Evolutionary conservation across 352 stramenopile species (phyloP), one percentile per base, ranked within the genome.

Genomic region (Globisporangium carolinianum): DNA sequence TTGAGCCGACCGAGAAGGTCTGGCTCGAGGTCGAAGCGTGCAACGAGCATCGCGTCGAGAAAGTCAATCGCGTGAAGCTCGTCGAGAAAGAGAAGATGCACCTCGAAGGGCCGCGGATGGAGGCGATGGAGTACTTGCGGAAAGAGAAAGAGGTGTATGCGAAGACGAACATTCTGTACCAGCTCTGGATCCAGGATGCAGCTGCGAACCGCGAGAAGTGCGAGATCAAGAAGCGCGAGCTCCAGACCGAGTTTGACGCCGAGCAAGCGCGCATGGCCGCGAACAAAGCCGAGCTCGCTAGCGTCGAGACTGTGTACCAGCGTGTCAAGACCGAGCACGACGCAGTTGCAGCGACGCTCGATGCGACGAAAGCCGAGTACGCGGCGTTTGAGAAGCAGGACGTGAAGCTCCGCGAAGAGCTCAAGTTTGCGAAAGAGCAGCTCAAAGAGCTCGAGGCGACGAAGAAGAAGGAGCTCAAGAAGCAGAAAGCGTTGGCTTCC

Each of bases 31-130:
- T 99, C 0, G 97, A 99, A 56, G 75, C 83, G 37, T 85, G 98
- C 51, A 97, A 84, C 47, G 94, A 98, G 64, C 55, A 79, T 12
- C 79, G 96, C 32, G 83, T 73, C 9, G 94, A 98, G 55, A 98
- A 98, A 61, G 80, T 99, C 5, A 98, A 99, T 67, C 95, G 97
- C 17, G 95, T 99, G 38, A 99, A 99, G 76, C 91, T 98, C 5
- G 95, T 97, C 7, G 96, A 99, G 66, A 98, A 98, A 71, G 97
- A 99, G 75, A 92, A 94, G 60, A 81, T 97, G 6, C 87, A 94
- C 52, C 77, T 99, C 6, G 89, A 98, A 63, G 91, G 86, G 0
- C 94, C 95, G 9, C 98, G 98, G 45, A 72, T 83, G 0, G 96
- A 99, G 67, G 97, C 97, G 8, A 82, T 99, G 41, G 83, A 93